These are phyloP conservation scores for Hevea brasiliensis DNA, from an alignment of 345 rosid genomes.

Conservation along the genomic window DNA sequence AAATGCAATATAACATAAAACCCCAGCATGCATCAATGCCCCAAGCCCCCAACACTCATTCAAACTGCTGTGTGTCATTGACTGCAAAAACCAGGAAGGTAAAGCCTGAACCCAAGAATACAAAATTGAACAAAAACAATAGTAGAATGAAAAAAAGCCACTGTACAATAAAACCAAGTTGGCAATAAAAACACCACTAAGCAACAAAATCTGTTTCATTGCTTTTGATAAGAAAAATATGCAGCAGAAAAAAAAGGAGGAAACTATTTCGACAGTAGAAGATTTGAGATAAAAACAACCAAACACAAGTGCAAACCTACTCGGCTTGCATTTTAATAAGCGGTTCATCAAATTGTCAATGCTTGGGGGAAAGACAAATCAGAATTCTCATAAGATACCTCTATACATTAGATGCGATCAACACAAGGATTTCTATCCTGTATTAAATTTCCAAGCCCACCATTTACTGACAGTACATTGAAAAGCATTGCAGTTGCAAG, in stretches of 20 bases:
- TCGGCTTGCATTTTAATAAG: not conserved
- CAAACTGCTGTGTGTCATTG: not conserved
- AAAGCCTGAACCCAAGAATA: not conserved
- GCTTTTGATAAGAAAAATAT: not conserved
- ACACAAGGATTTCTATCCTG: not conserved
- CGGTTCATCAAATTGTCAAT: not conserved
- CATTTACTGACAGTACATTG: not conserved
- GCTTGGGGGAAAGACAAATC: not conserved
- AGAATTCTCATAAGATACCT: not conserved
- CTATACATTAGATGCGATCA: not conserved
- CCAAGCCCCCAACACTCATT: not conserved
- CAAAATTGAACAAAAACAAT: not conserved
- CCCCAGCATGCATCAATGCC: not conserved
- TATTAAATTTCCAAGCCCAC: not conserved
- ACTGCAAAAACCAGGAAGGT: not conserved
- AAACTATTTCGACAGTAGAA: not conserved
- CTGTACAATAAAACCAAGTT: not conserved
- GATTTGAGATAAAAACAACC: not conserved
- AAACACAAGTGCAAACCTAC: not conserved
- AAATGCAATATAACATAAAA: not conserved
- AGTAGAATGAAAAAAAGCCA: not conserved
- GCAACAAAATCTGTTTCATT: not conserved
- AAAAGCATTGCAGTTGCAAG: not conserved
- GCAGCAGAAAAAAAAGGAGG: not conserved
- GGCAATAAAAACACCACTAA: not conserved